Evolutionary conservation across 2,329 filamentous ascomycete species (phyloP), one percentile per base, ranked within the genome.

Genomic region (Blumeriella jaapii): DNA sequence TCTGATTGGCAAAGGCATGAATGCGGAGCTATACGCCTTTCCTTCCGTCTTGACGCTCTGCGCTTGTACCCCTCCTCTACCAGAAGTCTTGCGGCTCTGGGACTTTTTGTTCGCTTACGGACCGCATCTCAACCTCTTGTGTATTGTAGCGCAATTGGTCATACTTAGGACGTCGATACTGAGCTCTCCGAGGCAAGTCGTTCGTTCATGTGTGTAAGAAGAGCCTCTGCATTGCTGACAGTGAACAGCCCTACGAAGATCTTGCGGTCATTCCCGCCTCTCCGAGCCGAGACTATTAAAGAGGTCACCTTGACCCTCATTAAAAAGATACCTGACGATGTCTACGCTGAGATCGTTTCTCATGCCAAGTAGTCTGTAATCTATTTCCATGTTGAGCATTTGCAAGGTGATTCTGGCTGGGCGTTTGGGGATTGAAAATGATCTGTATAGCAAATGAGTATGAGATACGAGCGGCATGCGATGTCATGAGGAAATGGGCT

Each of bases 21-120:
- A 85, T 42, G 91, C 91, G 2, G 84, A 94, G 62, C 82, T 98
- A 36, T 98, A 96, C 56, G 91, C 89, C 2, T 98, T 98, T 53
- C 85, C 91, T 2, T 93, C 84, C 1, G 91, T 98, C 0, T 65
- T 96, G 45, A 98, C 91, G 0, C 70, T 98, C 32, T 95, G 86
- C 54, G 91, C 91, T 16, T 96, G 91, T 59, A 98, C 91, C 11
- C 91, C 91, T 11, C 91, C 91, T 2, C 61, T 98, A 36, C 89
- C 89, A 0, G 89, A 98, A 60, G 91, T 98, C 0, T 61, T 98
- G 36, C 74, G 82, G 44, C 69, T 98, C 2, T 98, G 91, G 91
- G 91, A 98, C 57, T 98, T 98, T 50, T 61, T 98, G 14, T 93
- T 98, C 54, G 89, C 91, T 0, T 98, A 95, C 49, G 91, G 91